Evolutionary conservation across 495 filamentous ascomycete genomes (phyloP).

Genomic region (Cudoniella acicularis): DNA sequence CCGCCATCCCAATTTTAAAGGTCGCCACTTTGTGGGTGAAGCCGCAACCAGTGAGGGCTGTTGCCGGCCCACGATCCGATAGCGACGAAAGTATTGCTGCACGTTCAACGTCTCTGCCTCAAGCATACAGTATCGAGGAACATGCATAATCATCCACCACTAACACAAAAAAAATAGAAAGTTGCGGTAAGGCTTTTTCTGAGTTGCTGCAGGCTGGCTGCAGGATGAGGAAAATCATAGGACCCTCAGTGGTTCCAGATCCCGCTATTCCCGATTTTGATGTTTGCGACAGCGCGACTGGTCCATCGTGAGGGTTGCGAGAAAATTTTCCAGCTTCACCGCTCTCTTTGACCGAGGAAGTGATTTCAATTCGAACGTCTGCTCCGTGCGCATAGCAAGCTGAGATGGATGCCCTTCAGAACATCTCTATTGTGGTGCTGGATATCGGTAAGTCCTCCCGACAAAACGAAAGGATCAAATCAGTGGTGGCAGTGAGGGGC

Average conservation of each 20-base stretch:
- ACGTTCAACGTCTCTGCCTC: not conserved
- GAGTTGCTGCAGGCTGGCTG: not conserved
- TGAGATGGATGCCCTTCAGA: not conserved
- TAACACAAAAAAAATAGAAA: not conserved
- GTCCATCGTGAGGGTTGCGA: not conserved
- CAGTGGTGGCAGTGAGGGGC: not conserved
- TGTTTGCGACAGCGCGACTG: constrained; percentile 22
- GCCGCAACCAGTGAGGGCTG: not conserved
- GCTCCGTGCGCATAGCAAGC: not conserved
- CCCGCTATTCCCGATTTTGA: constrained; percentile 19
- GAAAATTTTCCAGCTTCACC: constrained; percentile 20
- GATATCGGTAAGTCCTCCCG: constrained; percentile 34
- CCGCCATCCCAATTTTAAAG: constrained; percentile 26
- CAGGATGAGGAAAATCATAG: constrained; percentile 2
- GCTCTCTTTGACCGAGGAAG: constrained; percentile 17
- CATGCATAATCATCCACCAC: not conserved
- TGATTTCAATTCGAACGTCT: not conserved
- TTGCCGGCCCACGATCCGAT: not conserved
- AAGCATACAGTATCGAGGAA: not conserved
- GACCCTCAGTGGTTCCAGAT: constrained; percentile 15
- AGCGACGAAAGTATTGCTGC: not conserved
- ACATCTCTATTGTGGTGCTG: constrained; percentile 28
- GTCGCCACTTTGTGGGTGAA: not conserved
- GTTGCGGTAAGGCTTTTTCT: not conserved
- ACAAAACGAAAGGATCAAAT: not conserved